Evolutionary conservation across 2,329 filamentous ascomycete species (phyloP).

Genomic region (Clonostachys rhizophaga): DNA sequence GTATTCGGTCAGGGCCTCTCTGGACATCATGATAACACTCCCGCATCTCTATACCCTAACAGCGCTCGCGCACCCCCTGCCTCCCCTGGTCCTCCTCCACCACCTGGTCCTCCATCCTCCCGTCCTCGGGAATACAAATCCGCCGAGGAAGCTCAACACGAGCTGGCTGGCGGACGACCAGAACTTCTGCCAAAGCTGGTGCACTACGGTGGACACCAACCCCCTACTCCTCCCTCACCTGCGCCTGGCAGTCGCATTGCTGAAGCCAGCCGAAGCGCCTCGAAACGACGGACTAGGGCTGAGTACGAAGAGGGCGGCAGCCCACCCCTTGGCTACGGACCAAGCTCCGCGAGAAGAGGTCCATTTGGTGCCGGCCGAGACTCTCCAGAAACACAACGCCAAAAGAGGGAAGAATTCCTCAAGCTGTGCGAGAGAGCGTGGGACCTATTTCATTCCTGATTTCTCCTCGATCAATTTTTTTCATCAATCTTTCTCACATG

Average conservation of each 20-base stretch:
- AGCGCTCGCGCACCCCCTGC: slow-evolving; percentile 65
- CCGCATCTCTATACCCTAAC: slow-evolving; percentile 48
- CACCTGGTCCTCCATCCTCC: slow-evolving; percentile 43
- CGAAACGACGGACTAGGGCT: slow-evolving; percentile 72
- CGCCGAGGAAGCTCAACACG: slow-evolving; percentile 90
- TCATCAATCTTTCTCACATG: slow-evolving; percentile 10
- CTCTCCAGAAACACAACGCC: slow-evolving; percentile 74
- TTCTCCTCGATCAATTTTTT: slow-evolving; percentile 10
- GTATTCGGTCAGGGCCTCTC: slow-evolving; percentile 82
- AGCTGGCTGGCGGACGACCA: slow-evolving; percentile 84
- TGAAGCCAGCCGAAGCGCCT: slow-evolving; percentile 53
- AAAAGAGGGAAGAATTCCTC: slow-evolving; percentile 92
- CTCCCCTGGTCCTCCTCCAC: slow-evolving; percentile 70
- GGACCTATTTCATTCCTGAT: slow-evolving; percentile 93
- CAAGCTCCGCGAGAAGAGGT: slow-evolving; percentile 54
- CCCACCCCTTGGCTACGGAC: slow-evolving; percentile 76
- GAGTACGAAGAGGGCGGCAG: slow-evolving; percentile 94
- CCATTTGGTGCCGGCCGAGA: slow-evolving; percentile 80
- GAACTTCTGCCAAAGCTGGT: slow-evolving; percentile 91
- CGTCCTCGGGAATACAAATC: slow-evolving; percentile 87
- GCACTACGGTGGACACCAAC: slow-evolving; percentile 91
- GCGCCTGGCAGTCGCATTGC: slow-evolving; percentile 44
- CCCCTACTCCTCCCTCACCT: slow-evolving; percentile 84
- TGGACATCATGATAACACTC: slow-evolving; percentile 51
- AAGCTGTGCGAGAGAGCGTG: slow-evolving; percentile 82